Evolutionary conservation across 805 yeast genomes (phyloP), one percentile per base, ranked within the genome.

Genomic region (Spathaspora boniae): DNA sequence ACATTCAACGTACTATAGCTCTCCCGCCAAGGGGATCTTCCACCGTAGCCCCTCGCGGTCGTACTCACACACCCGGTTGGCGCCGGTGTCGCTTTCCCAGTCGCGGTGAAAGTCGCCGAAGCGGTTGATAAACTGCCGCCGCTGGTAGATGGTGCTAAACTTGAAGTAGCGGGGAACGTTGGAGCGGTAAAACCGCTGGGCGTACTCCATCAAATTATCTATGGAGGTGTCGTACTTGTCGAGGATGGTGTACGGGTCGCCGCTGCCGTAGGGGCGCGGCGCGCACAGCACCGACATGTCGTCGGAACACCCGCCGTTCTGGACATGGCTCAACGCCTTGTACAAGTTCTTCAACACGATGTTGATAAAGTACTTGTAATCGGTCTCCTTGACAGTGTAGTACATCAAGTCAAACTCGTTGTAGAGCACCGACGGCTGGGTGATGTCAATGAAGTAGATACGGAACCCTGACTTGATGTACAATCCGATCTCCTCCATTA

Each of bases 401-500:
- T 55, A 66, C n/a, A 67, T 51, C n/a, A 67, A 44, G 33, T 67
- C 72, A 38, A 50, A 68, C 27, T 67, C 70, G 43, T 68, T 68
- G 46, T 63, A 63, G 16, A 68, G 46, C 31, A 58, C 33, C 4
- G 70, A 58, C 3, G 69, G 70, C 43, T 58, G 69, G 8, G 67
- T 54, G 5, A 68, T 50, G 40, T 73, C 76, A 26, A 73, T 54
- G 46, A 67, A 72, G 29, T 51, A 62, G 5, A 73, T 62, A 23
- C 68, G 53, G 38, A 77, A 68, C 2, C 80, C 78, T 0, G 74
- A 63, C 50, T 78, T 80, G 16, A 73, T 43, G 41, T 68, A 71
- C 16, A 72, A 50, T 0, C 83, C 83, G 4, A 72, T 64, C 43
- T 79, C 85, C 42, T 76, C 82, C 70, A 78, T 68, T 0, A 60